Evolutionary conservation across 179 eudicot genomes (phyloP).

Genomic region (Carnegiea gigantea): DNA sequence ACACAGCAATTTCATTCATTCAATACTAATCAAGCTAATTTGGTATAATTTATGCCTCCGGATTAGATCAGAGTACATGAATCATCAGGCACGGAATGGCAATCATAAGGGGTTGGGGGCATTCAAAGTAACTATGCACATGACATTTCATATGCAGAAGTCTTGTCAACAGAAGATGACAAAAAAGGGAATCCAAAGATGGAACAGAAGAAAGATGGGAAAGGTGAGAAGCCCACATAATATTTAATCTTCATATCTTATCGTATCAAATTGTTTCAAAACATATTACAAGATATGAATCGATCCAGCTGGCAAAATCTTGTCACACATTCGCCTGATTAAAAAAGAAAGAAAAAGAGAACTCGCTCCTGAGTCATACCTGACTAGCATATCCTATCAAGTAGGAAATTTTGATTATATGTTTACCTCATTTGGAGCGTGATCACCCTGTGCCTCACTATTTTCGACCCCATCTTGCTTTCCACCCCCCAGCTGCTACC

Average conservation of each 20-base stretch:
- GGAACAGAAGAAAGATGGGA: not conserved
- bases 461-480: not conserved
- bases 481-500: constrained; percentile 10
- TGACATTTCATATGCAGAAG: not conserved
- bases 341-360: not conserved
- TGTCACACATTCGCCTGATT: not conserved
- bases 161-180: not conserved
- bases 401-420: not conserved
- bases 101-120: not conserved
- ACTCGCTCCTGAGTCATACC: not conserved
- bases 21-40: not conserved
- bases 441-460: not conserved
- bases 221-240: not conserved
- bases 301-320: constrained; percentile 8
- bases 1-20: not conserved
- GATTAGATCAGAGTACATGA: not conserved
- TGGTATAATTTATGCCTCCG: not conserved
- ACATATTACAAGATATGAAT: constrained; percentile 7
- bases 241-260: not conserved
- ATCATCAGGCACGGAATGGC: not conserved
- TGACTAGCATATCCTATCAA: not conserved
- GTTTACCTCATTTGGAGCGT: constrained; percentile 20
- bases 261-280: not conserved
- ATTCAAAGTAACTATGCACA: not conserved
- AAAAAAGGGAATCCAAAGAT: constrained; percentile 1